Evolutionary conservation across 495 filamentous ascomycete genomes (phyloP), one percentile per base, ranked within the genome.

Genomic region (Penicillium verhagenii): DNA sequence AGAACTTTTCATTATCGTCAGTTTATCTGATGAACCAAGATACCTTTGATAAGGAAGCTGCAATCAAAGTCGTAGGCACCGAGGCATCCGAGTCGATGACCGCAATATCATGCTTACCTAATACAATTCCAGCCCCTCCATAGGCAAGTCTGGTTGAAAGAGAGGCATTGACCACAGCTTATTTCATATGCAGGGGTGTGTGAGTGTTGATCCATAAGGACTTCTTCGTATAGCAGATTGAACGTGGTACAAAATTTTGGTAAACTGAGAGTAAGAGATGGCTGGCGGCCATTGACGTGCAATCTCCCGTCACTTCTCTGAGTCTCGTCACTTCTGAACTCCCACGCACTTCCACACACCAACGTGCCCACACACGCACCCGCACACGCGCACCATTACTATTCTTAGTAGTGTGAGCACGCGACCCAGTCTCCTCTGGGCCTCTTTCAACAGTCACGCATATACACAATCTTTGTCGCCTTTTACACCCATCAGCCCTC

Each of bases 161-260:
- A 45, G 21, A 45, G 42, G 42, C 42, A 45, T 45, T 45, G 42
- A 45, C 42, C 23, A 45, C 23, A 26, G 21, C 42, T 45, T 45
- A 26, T 26, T 45, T 26, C 23, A 3, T 16, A 45, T 26, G 14
- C 14, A 26, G 42, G 23, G 13, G 14, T n/a, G 23, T 13, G 21
- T 25, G 21, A 16, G n/a, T 16, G n/a, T 18, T 39, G 10, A n/a
- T 2, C n/a, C n/a, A n/a, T n/a, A n/a, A n/a, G 28, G 5, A 31
- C 6, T 31, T 11, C 28, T 10, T 31, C 28, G 28, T 11, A 31
- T 8, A 31, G 28, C 28, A 11, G 28, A 8, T 10, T 11, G 28
- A 11, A 11, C 28, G 9, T 35, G 4, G 11, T n/a, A n/a, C n/a
- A n/a, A n/a, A n/a, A n/a, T n/a, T n/a, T n/a, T n/a, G n/a, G n/a